phyloP scores from a whole-genome alignment of 177 flowering plant species.

The Tripterygium wilfordii region DNA sequence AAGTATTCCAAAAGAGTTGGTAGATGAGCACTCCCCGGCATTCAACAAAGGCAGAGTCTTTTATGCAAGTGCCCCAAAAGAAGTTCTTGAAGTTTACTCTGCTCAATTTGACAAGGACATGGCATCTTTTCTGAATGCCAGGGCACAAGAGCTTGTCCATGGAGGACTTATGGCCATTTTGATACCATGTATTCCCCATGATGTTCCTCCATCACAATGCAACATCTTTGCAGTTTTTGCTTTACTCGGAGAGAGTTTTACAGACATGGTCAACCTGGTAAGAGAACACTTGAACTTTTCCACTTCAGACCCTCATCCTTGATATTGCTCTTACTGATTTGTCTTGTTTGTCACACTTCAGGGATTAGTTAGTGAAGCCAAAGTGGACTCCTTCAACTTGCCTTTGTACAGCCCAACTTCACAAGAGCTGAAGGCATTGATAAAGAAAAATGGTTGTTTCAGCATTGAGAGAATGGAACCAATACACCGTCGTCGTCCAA shows the following conservation, averaged over 20 bases:
- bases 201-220: no score
- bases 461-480: no score
- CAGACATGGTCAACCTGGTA: no score
- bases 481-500: no score
- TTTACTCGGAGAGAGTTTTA: no score
- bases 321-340: background rate
- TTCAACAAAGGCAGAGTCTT: background rate
- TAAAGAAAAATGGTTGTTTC: conserved; percentile 2
- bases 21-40: background rate
- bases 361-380: background rate
- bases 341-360: background rate
- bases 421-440: background rate
- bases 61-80: background rate
- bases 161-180: background rate
- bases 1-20: background rate
- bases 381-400: conserved; percentile 3
- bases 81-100: background rate
- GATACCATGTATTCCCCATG: no score
- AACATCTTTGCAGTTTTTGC: no score
- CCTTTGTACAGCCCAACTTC: background rate
- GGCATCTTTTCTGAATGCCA: background rate
- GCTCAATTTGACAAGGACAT: background rate
- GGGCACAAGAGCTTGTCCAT: background rate
- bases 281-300: no score
- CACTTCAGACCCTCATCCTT: no score